Evolutionary conservation across 2,329 filamentous ascomycete genomes (phyloP).

Genomic region (Monosporascus sp.): DNA sequence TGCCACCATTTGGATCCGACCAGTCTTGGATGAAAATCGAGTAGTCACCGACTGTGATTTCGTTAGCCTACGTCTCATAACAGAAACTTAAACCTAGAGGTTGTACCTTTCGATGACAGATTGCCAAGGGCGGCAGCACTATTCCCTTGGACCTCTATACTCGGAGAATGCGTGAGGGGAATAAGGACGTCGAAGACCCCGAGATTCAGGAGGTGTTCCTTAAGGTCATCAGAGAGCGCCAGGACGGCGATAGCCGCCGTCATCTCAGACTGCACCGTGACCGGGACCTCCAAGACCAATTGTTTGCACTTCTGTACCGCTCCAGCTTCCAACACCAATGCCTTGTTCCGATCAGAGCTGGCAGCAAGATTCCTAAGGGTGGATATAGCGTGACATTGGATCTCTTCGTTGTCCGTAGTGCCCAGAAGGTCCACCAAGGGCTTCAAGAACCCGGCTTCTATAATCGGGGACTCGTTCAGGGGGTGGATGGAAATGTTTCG

Average conservation of each 20-base stretch:
- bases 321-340: conserved; percentile 91
- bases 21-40: conserved; percentile 93
- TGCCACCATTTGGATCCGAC: conserved; percentile 86
- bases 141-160: conserved; percentile 97
- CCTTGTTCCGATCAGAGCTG: conserved; percentile 96
- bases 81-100: conserved; percentile 10
- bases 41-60: conserved; percentile 78
- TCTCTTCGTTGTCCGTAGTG: conserved; percentile 96
- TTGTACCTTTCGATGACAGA: conserved; percentile 86
- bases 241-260: conserved; percentile 97
- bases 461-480: conserved; percentile 95
- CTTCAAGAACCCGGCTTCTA: conserved; percentile 92
- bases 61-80: conserved; percentile 7
- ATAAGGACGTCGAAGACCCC: conserved; percentile 97
- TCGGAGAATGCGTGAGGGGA: conserved; percentile 88
- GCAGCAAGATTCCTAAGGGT: conserved; percentile 92
- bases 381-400: conserved; percentile 97
- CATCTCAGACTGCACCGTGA: conserved; percentile 98
- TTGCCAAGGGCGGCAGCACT: conserved; percentile 95
- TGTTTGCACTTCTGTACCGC: conserved; percentile 99
- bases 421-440: conserved; percentile 90
- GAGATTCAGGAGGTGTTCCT: conserved; percentile 81
- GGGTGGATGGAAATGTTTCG: conserved; percentile 99
- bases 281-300: conserved; percentile 83
- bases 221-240: conserved; percentile 91